Conservation (phyloP, 768 basidiomycete species). For the Galerina marginata region DNA sequence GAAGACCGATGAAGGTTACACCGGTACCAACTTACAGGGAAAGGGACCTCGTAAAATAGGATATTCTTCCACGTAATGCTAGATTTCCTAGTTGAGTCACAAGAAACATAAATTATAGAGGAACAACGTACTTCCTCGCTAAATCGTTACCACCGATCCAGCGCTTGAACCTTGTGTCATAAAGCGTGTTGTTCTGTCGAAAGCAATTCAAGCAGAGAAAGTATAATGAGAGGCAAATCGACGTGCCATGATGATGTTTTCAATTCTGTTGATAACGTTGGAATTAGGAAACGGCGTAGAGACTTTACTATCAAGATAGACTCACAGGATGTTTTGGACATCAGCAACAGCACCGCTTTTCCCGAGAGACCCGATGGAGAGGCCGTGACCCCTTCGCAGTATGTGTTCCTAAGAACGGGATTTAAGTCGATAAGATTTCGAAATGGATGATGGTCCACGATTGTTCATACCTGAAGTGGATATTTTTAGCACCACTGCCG, state of each 20-base stretch:
- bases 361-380: slow-evolving; percentile 62
- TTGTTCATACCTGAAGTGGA: slow-evolving; percentile 51
- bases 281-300: slow-evolving; percentile 8
- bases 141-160: slow-evolving; percentile 68
- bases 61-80: slow-evolving; percentile 69
- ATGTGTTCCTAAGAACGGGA: slow-evolving; percentile 42
- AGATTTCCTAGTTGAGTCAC: not conserved
- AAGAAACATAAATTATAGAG: not conserved
- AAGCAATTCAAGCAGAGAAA: not conserved
- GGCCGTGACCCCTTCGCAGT: slow-evolving; percentile 65
- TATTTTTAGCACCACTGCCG: slow-evolving; percentile 59
- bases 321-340: slow-evolving; percentile 61
- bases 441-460: not conserved
- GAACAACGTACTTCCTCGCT: slow-evolving; percentile 52
- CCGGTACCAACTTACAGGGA: slow-evolving; percentile 56
- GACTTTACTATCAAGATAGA: slow-evolving; percentile 11
- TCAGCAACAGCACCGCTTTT: slow-evolving; percentile 51
- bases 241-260: slow-evolving; percentile 50
- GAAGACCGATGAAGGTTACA: not conserved
- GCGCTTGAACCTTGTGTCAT: slow-evolving; percentile 71
- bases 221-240: not conserved
- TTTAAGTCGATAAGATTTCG: not conserved
- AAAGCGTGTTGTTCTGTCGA: slow-evolving; percentile 52
- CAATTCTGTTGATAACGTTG: slow-evolving; percentile 37
- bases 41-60: slow-evolving; percentile 52